A percentile compares a stretch with the other conserved stretches of the same genome.
Conservation (phyloP, 805 yeast species). For the Metschnikowia kofuensis region DNA sequence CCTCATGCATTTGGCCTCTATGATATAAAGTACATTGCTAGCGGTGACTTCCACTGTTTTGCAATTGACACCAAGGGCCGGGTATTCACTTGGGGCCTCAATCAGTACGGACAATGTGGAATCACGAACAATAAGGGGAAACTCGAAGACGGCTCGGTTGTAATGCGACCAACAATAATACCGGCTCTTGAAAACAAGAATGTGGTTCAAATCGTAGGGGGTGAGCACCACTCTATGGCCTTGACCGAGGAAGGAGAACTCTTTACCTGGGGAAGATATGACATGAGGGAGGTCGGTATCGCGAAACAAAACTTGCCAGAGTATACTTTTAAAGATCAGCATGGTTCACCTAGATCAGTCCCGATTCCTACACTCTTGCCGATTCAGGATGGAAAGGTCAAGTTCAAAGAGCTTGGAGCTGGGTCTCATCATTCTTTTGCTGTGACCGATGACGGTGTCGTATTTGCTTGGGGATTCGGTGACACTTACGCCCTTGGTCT, state of each 20-base stretch:
- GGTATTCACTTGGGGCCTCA: conserved; percentile 90
- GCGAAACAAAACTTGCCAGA: conserved; percentile 63
- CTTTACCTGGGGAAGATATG: conserved; percentile 85
- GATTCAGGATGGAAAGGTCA: conserved; percentile 26
- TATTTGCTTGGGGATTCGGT: conserved; percentile 96
- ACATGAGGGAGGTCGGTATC: conserved; percentile 91
- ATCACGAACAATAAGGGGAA: conserved; percentile 54
- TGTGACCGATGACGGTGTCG: conserved; percentile 76
- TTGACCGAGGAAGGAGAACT: conserved; percentile 69
- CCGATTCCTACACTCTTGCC: conserved; percentile 77
- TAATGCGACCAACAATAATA: conserved; percentile 73
- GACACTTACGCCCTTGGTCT: conserved; percentile 96
- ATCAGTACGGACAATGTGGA: conserved; percentile 97
- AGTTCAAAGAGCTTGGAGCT: conserved; percentile 52
- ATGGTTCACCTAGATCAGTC: conserved; percentile 77
- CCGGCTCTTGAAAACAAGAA: conserved; percentile 57
- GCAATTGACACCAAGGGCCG: conserved; percentile 74
- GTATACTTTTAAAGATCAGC: conserved; percentile 71
- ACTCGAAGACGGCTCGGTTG: conserved; percentile 81
- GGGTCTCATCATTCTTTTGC: conserved; percentile 96
- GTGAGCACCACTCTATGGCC: conserved; percentile 91
- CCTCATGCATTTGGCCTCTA: conserved; percentile 83
- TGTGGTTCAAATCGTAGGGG: conserved; percentile 71
- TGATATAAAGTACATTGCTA: conserved; percentile 74
- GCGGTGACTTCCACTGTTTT: conserved; percentile 95